Evolutionary conservation across 768 basidiomycete genomes (phyloP).

Genomic region (Suillus subaureus): DNA sequence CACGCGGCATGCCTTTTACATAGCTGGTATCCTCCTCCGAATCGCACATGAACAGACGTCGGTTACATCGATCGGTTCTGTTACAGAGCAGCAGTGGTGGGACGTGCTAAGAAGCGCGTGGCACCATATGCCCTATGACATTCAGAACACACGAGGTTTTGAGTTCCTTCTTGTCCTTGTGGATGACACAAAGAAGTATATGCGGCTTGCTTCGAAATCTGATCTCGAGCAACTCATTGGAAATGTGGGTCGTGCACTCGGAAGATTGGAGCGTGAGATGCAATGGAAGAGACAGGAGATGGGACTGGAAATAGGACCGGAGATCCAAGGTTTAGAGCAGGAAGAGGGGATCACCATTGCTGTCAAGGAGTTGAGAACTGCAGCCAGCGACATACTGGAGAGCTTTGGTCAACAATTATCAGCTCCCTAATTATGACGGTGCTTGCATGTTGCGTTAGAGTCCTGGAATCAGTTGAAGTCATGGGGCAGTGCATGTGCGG

Average conservation of each 20-base stretch:
- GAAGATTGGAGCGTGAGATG: neutral
- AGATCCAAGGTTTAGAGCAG: neutral
- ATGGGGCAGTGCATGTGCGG: neutral
- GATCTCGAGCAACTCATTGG: neutral
- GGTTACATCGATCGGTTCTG: neutral
- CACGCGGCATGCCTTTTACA: neutral
- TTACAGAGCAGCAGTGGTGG: neutral
- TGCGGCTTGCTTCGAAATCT: neutral
- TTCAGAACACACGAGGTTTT: rapidly evolving
- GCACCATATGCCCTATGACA: neutral
- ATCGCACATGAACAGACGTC: neutral
- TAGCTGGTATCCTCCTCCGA: neutral
- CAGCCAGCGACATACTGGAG: neutral
- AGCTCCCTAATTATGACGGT: neutral
- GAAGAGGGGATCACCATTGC: neutral
- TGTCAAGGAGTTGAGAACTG: neutral
- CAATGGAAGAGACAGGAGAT: neutral
- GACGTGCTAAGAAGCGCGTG: neutral
- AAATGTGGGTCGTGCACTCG: neutral
- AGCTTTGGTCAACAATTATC: neutral
- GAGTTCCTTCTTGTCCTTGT: neutral
- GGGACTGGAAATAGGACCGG: neutral
- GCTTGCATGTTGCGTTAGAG: neutral
- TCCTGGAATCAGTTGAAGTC: neutral
- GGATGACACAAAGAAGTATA: neutral